Percentiles rank a stretch among this genome's conserved stretches.
Conservation (phyloP, 805 yeast genomes). For the Candida endomychidarum region DNA sequence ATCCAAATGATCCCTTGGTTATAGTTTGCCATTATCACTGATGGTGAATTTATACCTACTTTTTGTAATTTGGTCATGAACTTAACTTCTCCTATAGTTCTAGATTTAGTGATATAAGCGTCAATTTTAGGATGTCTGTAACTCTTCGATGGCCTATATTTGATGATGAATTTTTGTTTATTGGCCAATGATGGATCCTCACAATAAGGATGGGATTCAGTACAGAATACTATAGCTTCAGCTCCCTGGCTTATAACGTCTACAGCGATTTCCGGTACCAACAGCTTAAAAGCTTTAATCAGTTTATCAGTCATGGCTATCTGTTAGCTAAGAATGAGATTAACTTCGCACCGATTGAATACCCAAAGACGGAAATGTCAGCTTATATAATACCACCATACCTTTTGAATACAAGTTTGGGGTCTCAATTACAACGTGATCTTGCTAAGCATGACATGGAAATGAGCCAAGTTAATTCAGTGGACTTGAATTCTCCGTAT, state of each 20-base stretch:
- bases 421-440: slow-evolving; percentile 27
- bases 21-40: slow-evolving; percentile 72
- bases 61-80: slow-evolving; percentile 56
- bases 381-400: slow-evolving; percentile 44
- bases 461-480: neutral
- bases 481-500: neutral
- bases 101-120: slow-evolving; percentile 65
- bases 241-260: slow-evolving; percentile 81
- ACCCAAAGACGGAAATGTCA: slow-evolving; percentile 8
- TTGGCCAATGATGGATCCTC: slow-evolving; percentile 22
- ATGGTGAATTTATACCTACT: slow-evolving; percentile 69
- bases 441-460: slow-evolving; percentile 16
- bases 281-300: slow-evolving; percentile 40
- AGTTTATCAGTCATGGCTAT: slow-evolving; percentile 54
- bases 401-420: slow-evolving; percentile 37
- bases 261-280: slow-evolving; percentile 52
- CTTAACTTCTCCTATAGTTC: slow-evolving; percentile 85
- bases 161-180: slow-evolving; percentile 55
- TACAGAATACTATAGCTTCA: slow-evolving; percentile 75
- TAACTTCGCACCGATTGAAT: no score
- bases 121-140: slow-evolving; percentile 88
- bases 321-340: neutral
- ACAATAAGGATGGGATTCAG: slow-evolving; percentile 64
- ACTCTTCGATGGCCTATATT: slow-evolving; percentile 86
- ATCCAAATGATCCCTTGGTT: slow-evolving; percentile 83